Conservation (phyloP, 2,329 filamentous ascomycete species). For the Aspergillus sp. region DNA sequence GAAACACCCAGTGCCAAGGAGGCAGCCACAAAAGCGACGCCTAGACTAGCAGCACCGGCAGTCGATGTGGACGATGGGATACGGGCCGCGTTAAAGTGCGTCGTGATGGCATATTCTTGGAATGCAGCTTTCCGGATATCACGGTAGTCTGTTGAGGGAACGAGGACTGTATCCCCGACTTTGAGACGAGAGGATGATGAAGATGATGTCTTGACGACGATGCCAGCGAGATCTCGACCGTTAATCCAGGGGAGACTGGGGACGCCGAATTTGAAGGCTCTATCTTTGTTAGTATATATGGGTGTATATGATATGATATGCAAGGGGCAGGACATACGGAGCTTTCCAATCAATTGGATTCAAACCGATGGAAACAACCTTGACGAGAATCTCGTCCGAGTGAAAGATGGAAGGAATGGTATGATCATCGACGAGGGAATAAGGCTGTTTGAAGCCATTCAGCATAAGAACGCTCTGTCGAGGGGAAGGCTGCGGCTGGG, state of each 20-base stretch:
- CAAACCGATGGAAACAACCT: constrained; percentile 59
- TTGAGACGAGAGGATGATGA: constrained; percentile 46
- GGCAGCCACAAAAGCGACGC: constrained; percentile 68
- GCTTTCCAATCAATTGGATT: constrained; percentile 77
- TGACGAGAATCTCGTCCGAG: constrained; percentile 57
- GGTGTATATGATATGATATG: too few relatives aligned
- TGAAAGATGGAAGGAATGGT: constrained; percentile 42
- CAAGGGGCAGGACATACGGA: constrained; percentile 47
- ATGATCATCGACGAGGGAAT: constrained; percentile 43
- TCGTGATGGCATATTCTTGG: constrained; percentile 64
- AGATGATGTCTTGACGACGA: constrained; percentile 47
- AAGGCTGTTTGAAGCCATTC: constrained; percentile 47
- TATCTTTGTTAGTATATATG: too few relatives aligned
- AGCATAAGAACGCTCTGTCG: constrained; percentile 48
- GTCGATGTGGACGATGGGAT: constrained; percentile 52
- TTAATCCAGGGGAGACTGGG: constrained; percentile 64
- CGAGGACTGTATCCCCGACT: constrained; percentile 54
- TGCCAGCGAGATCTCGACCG: constrained; percentile 65
- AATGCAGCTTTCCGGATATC: constrained; percentile 68
- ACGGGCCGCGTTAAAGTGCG: constrained; percentile 60
- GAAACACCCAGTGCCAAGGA: constrained; percentile 64
- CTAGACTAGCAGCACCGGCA: constrained; percentile 58
- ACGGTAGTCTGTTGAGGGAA: constrained; percentile 70
- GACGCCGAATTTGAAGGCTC: constrained; percentile 67
- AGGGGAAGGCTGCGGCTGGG: too few relatives aligned